Evolutionary conservation across 1,139 yeast species (phyloP).

Genomic region (Candida mesenterica): DNA sequence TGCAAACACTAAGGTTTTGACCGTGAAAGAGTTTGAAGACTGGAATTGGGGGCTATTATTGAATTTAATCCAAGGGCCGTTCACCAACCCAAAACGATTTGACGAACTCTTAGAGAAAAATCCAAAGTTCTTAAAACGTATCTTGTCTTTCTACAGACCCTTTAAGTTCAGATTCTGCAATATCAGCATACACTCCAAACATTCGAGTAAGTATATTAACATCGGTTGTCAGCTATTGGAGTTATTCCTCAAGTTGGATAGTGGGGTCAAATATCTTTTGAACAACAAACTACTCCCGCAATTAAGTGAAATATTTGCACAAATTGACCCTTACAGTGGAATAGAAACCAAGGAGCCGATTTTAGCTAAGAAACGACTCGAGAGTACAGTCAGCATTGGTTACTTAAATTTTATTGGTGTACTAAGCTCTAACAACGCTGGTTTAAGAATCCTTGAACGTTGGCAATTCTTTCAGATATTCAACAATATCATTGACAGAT

Average conservation of each 20-base stretch:
- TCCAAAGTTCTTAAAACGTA: conserved; percentile 79
- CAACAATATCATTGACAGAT: conserved; percentile 65
- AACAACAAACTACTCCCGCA: conserved; percentile 82
- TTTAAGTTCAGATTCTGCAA: conserved; percentile 82
- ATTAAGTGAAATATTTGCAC: conserved; percentile 83
- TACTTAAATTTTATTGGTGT: conserved; percentile 78
- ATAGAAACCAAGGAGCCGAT: conserved; percentile 72
- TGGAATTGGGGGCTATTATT: conserved; percentile 87
- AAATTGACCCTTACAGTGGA: conserved; percentile 78
- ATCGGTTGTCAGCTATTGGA: conserved; percentile 75
- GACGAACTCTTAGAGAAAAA: conserved; percentile 75
- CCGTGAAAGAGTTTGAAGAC: conserved; percentile 72
- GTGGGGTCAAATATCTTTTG: conserved; percentile 66
- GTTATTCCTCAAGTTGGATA: conserved; percentile 57
- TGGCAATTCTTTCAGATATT: conserved; percentile 85
- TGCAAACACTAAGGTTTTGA: conserved; percentile 64
- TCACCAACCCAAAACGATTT: conserved; percentile 65
- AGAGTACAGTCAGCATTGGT: conserved; percentile 68
- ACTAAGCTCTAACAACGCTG: conserved; percentile 56
- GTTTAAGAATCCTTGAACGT: conserved; percentile 66
- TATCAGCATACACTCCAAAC: conserved; percentile 34
- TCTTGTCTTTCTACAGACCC: conserved; percentile 87
- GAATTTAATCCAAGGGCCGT: conserved; percentile 76
- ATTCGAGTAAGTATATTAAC: conserved; percentile 55
- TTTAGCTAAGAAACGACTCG: conserved; percentile 59